Base-by-base conservation (phyloP, 768 basidiomycete species). In the Pleurotus sapidus region DNA sequence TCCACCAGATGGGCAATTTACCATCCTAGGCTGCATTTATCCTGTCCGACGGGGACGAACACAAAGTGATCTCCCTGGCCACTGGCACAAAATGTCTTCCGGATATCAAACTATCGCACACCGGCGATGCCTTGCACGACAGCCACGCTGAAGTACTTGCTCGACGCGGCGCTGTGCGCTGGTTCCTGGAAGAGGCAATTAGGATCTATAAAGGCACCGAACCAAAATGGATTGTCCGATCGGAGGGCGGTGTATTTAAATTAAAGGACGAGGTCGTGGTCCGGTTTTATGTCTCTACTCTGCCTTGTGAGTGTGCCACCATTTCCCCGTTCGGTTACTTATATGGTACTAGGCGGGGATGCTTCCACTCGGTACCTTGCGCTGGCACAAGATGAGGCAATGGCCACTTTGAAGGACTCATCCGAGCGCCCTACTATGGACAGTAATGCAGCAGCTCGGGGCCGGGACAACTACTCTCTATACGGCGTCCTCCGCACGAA, bases 111-210 rank as follows among this genome's bases (percentile, higher is more conserved):
- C 74, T 93, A 0, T 85, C 93, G 0, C 63, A 69, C 4, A 74
- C 76, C 25, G 95, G 95, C 0, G 93, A 96, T 64, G 79, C 84
- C 1, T 61, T 97, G 15, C 93, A 95, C 64, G 95, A 97, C 65
- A 87, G 83, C 53, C 95, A 98, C 68, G 95, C 95, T 8, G 95
- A 98, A 70, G 83, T 95, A 18, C 77, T 97, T n/a, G 93, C 93
- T 1, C 81, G 93, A 17, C 79, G 95, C 27, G 87, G 87, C 7
- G 84, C 88, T 0, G 67, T 88, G 43, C 79, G 87, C 23, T 98
- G 93, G 93, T 73, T 93, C 47, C 68, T 94, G 30, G 84, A 88
- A 57, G 91, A 97, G 69, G 76, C 88, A 14, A 59, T 64, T 7
- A 77, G 83, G 24, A 68, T 64, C 43, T 34, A 60, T 50, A 59